phyloP scores from a whole-genome alignment of 441 rosid genomes.

The Populus hybrid region DNA sequence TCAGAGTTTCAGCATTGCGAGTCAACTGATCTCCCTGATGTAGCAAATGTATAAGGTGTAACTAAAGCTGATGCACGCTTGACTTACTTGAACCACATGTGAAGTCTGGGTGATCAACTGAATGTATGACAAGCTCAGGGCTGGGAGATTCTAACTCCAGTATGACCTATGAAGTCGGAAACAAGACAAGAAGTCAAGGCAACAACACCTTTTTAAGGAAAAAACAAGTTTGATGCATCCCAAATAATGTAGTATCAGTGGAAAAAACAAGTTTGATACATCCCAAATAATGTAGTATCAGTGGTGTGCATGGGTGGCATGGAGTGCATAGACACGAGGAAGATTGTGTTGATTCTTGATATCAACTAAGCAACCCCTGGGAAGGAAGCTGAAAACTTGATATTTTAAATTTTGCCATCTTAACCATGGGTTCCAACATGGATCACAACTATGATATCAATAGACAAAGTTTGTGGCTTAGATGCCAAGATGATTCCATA shows the following conservation, averaged over 20 bases:
- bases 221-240: background rate
- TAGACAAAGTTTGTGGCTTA: background rate
- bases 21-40: background rate
- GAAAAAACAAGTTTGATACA: background rate
- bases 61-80: conserved; percentile 37
- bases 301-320: background rate
- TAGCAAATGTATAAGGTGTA: background rate
- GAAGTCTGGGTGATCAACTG: conserved; percentile 58
- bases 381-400: background rate
- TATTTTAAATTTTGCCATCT: background rate
- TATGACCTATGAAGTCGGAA: conserved; percentile 41
- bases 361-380: background rate
- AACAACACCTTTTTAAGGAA: background rate
- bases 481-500: background rate
- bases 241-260: too few species aligned
- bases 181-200: background rate
- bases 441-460: background rate
- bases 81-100: conserved; percentile 49
- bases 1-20: background rate
- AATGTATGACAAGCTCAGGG: conserved; percentile 41
- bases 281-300: background rate
- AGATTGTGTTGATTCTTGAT: background rate
- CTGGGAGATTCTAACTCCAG: conserved; percentile 71
- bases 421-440: background rate
- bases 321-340: background rate